phyloP scores from a whole-genome alignment of 2,329 filamentous ascomycete species.

The Endocalyx cinctus region DNA sequence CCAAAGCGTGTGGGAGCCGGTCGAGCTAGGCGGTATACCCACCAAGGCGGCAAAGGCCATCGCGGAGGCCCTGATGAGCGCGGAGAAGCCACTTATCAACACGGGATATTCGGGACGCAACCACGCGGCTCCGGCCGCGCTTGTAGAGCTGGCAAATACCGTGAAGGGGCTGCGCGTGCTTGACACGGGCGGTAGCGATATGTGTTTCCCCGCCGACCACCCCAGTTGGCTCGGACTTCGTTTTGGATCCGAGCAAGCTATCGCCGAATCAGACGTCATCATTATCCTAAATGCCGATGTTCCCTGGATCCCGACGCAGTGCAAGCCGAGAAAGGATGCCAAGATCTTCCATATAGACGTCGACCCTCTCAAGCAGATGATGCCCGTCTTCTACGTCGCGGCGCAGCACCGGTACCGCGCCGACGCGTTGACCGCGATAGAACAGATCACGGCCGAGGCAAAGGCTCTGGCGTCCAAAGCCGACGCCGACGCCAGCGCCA shows the following conservation, averaged over 20 bases:
- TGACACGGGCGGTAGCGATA: slow-evolving; percentile 73
- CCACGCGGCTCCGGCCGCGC: slow-evolving; percentile 52
- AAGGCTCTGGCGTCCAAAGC: slow-evolving; percentile 38
- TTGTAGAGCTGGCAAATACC: slow-evolving; percentile 64
- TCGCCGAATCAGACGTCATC: slow-evolving; percentile 77
- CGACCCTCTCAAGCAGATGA: slow-evolving; percentile 65
- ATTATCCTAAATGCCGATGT: slow-evolving; percentile 85
- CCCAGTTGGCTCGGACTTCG: slow-evolving; percentile 64
- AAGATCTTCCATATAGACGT: slow-evolving; percentile 61
- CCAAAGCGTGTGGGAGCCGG: slow-evolving; percentile 65
- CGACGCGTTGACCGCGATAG: slow-evolving; percentile 59
- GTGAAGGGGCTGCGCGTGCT: slow-evolving; percentile 67
- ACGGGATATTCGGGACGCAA: slow-evolving; percentile 71
- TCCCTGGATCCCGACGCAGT: slow-evolving; percentile 83
- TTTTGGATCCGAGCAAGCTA: slow-evolving; percentile 68
- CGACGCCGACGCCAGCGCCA: slow-evolving; percentile 27
- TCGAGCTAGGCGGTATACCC: slow-evolving; percentile 60
- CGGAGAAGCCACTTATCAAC: slow-evolving; percentile 63
- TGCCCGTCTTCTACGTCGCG: slow-evolving; percentile 68
- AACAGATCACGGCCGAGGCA: slow-evolving; percentile 59
- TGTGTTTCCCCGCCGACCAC: slow-evolving; percentile 74
- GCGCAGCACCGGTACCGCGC: slow-evolving; percentile 63
- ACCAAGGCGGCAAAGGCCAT: slow-evolving; percentile 52
- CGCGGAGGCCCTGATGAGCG: slow-evolving; percentile 57
- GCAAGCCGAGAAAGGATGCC: slow-evolving; percentile 47